Conservation (phyloP, 495 filamentous ascomycete genomes). For the Penicillium salamii region DNA sequence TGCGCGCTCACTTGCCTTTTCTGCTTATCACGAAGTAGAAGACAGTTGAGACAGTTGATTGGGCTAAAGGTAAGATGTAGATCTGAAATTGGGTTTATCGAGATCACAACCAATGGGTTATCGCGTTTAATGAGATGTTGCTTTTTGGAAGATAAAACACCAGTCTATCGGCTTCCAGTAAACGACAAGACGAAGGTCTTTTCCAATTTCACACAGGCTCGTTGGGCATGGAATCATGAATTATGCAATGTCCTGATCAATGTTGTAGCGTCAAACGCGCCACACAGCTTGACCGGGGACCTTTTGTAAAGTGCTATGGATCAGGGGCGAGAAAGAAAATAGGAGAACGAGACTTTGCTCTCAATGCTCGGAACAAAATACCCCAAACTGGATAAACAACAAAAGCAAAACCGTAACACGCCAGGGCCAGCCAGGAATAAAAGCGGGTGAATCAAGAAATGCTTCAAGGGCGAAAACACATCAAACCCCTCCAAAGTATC, state of each 20-base stretch:
- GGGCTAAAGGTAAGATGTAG: too few species aligned
- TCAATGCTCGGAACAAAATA: slow-evolving; percentile 13
- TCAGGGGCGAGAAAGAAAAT: slow-evolving; percentile 1
- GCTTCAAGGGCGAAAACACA: slow-evolving; percentile 17
- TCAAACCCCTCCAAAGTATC: slow-evolving; percentile 5
- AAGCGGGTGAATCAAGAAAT: slow-evolving; percentile 21
- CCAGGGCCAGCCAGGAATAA: slow-evolving; percentile 44
- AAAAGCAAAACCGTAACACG: slow-evolving; percentile 31
- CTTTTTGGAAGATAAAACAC: too few species aligned
- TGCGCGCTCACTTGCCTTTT: slow-evolving; percentile 7
- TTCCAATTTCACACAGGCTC: not conserved
- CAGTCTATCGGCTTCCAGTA: too few species aligned
- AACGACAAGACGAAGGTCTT: not conserved
- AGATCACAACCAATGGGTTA: too few species aligned
- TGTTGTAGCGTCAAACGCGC: not conserved
- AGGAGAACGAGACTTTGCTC: slow-evolving; percentile 31
- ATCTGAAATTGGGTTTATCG: too few species aligned
- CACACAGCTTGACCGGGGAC: slow-evolving; percentile 1
- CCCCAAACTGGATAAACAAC: slow-evolving; percentile 13
- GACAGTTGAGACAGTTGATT: too few species aligned
- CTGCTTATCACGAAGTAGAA: not conserved
- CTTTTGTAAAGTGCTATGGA: slow-evolving; percentile 11
- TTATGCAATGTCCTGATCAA: slow-evolving; percentile 1
- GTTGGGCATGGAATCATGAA: slow-evolving; percentile 6
- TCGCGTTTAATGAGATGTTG: too few species aligned